phyloP scores from a whole-genome alignment of 148 eudicot genomes.

The Drosera capensis region DNA sequence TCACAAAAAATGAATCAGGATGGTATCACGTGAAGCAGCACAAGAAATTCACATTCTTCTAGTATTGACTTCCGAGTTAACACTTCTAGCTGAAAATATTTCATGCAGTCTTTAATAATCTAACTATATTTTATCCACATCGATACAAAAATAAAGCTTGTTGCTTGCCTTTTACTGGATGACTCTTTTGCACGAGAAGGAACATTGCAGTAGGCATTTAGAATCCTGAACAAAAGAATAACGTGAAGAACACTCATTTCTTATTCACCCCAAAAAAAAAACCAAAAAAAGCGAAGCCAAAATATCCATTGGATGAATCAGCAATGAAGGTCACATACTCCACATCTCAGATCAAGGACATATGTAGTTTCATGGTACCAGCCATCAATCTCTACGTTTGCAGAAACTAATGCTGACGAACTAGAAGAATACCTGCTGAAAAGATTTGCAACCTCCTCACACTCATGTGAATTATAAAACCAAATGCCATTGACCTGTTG shows the following conservation, averaged over 20 bases:
- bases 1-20: no score
- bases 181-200: slow-evolving; percentile 52
- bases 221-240: slow-evolving; percentile 13
- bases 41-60: no score
- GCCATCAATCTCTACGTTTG: background rate
- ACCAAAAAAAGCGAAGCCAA: background rate
- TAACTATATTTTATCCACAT: background rate
- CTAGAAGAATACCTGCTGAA: slow-evolving; percentile 43
- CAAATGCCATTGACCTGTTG: slow-evolving; percentile 95
- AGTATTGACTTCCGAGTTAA: no score
- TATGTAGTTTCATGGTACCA: background rate
- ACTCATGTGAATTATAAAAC: slow-evolving; percentile 82
- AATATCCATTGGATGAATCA: background rate
- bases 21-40: no score
- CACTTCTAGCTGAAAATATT: no score
- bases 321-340: background rate
- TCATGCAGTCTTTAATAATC: no score
- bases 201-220: slow-evolving; percentile 63
- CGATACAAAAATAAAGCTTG: background rate
- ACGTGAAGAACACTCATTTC: no score
- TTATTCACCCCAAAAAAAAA: no score
- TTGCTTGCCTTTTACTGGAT: slow-evolving; percentile 37
- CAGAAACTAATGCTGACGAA: background rate
- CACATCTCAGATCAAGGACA: background rate
- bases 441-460: slow-evolving; percentile 82